A percentile compares a stretch with the other conserved stretches of the same genome.
These are phyloP conservation scores for Globisporangium sylvaticum DNA, from an alignment of 352 stramenopile genomes.

Conservation along the genomic window DNA sequence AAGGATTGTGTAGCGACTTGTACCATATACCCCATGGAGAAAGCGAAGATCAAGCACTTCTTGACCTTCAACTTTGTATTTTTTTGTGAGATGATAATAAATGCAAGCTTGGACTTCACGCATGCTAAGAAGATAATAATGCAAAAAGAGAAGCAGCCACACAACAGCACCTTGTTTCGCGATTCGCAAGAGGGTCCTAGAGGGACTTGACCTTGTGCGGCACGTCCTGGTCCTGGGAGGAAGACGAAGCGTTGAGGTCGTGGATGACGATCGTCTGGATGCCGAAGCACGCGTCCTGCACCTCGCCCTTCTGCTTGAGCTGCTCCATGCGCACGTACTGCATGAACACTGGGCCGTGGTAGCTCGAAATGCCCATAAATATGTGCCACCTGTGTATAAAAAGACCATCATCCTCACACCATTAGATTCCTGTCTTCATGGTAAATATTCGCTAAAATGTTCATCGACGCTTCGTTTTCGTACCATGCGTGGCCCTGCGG, in stretches of 20 bases:
- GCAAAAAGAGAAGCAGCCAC: not conserved
- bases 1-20: too few species aligned
- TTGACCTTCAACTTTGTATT: not conserved
- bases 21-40: not conserved
- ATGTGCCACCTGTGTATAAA: constrained; percentile 61
- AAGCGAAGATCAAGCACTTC: not conserved
- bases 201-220: constrained; percentile 12
- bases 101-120: not conserved
- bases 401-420: not conserved
- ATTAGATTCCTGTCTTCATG: not conserved
- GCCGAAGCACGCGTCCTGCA: constrained; percentile 45
- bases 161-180: not conserved
- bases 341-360: constrained; percentile 83
- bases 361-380: constrained; percentile 75
- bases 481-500: constrained; percentile 78
- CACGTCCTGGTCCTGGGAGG: not conserved
- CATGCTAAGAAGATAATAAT: not conserved
- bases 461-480: not conserved
- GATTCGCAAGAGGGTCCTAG: not conserved
- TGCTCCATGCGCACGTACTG: constrained; percentile 82
- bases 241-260: constrained; percentile 6
- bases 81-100: not conserved
- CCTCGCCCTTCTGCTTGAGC: constrained; percentile 56
- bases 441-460: not conserved
- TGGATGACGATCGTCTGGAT: constrained; percentile 71